Evolutionary conservation across 2,329 filamentous ascomycete species (phyloP), one percentile per base, ranked within the genome.

Genomic region (Onygenales sp.): DNA sequence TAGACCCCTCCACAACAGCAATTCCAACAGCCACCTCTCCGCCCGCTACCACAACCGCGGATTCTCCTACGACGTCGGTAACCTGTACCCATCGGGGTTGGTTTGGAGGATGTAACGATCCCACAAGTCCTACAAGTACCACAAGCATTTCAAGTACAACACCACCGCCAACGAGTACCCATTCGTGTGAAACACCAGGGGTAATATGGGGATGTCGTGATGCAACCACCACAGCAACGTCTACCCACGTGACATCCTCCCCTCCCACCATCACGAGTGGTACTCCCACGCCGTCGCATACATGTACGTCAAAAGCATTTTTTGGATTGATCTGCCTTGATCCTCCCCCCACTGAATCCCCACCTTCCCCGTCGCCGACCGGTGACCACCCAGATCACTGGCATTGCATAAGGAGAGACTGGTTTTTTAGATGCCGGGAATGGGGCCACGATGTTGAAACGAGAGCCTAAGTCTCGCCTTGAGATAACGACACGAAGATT

Each of bases 131-230:
- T 7, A 56, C 66, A 13, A 57, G 54, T 7, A 52, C 58, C 35
- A 63, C 61, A 5, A 43, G 58, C 7, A 54, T 48, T 5, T 53
- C 60, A 11, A 50, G 57, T 52, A 55, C 57, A 36, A 61, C 58
- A 9, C 55, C 59, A 1, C 55, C 58, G 35, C 55, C 60, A n/a
- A 54, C 59, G 1, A 53, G 47, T n/a, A 59, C 59, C 2, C 56
- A 56, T 43, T 64, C 55, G 2, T 83, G 80, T 59, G 60, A 74
- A 50, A 77, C 73, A 2, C 80, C 80, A 1, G 80, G 81, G 3
- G 65, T 71, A 45, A 79, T 83, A 63, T 82, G 78, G 75, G 80
- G 80, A 4, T 83, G 80, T 59, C 66, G 71, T 58, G 71, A 78
- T 62, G 53, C 67, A 14, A 63, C 66, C 2, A 65, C 71, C 2